Conservation (phyloP, 768 basidiomycete genomes). For the Panaeolus cyanescens region DNA sequence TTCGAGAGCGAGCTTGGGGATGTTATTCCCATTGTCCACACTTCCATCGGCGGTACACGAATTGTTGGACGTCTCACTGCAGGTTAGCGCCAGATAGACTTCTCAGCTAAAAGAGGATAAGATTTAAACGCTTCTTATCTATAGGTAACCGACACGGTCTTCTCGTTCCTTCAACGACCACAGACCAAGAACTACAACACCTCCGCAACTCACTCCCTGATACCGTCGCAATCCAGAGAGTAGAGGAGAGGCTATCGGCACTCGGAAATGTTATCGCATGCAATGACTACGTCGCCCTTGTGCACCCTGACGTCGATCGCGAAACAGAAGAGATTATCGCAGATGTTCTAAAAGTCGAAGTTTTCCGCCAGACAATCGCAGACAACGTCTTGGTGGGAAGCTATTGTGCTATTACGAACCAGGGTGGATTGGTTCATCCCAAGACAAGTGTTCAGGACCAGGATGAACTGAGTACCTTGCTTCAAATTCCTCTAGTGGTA, state of each 20-base stretch:
- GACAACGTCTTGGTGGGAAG: slow-evolving; percentile 96
- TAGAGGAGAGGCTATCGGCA: slow-evolving; percentile 96
- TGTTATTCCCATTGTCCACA: slow-evolving; percentile 94
- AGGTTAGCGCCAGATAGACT: slow-evolving; percentile 46
- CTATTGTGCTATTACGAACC: slow-evolving; percentile 94
- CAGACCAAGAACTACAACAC: slow-evolving; percentile 98
- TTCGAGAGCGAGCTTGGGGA: slow-evolving; percentile 91
- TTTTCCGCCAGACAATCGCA: slow-evolving; percentile 96
- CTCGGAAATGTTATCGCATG: slow-evolving; percentile 98
- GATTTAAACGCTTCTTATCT: neutral
- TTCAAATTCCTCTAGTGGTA: slow-evolving; percentile 95
- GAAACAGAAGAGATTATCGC: slow-evolving; percentile 99
- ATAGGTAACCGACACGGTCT: slow-evolving; percentile 95
- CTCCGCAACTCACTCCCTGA: slow-evolving; percentile 95
- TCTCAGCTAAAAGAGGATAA: neutral
- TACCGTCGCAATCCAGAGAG: slow-evolving; percentile 89
- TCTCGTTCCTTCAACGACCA: slow-evolving; percentile 92
- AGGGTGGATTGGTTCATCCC: slow-evolving; percentile 97
- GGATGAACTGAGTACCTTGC: slow-evolving; percentile 91
- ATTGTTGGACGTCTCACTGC: slow-evolving; percentile 93
- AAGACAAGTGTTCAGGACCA: slow-evolving; percentile 97
- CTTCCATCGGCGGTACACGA: slow-evolving; percentile 91
- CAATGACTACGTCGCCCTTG: slow-evolving; percentile 98
- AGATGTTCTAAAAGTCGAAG: slow-evolving; percentile 98
- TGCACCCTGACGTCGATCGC: slow-evolving; percentile 96